Base-by-base conservation (phyloP, 495 filamentous ascomycete species). In the Aspergillus mulundensis region DNA sequence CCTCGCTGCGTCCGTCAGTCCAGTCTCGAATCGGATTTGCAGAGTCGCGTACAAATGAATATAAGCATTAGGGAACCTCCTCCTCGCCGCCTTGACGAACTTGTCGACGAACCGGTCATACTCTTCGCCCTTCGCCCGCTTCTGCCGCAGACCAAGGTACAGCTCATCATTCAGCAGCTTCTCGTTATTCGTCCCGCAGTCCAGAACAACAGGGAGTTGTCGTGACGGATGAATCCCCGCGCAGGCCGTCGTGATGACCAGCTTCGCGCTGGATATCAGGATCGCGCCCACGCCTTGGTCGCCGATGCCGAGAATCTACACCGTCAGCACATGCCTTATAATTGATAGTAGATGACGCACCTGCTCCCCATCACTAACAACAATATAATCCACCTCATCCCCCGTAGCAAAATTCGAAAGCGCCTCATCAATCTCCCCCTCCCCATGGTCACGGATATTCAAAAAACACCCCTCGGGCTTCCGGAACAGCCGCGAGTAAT, bases 251-350 rank as follows among this genome's bases (percentile, higher is more conserved):
- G 88, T 91, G 30, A 95, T 73, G 7, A 86, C 86, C 14, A 95
- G 73, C 64, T 96, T 96, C 3, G 91, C 91, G 1, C 90, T 77
- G 3, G 87, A 89, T 49, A 96, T 96, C 15, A 94, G 72, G 49
- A 96, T 89, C 7, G 85, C 90, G 14, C 91, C 91, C 5, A 89
- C 87, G n/a, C 91, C 91, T 69, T 95, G 91, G 64, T 95, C 91
- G 2, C 91, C 91, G 52, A 96, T 93, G 0, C 91, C 91, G 6
- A 95, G 80, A 54, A 96, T 95, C 74, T 91, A 40, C 11, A 15
- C 7, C 8, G 25, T 25, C 50, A 28, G 10, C 12, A 28, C n/a
- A n/a, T n/a, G n/a, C n/a, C n/a, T n/a, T n/a, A n/a, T n/a, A n/a
- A 38, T 10, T 23, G 23, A 8, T 3, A 34, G 25, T 39, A 30